Evolutionary conservation across 208 protist genomes (phyloP), one percentile per base, ranked within the genome.

Genomic region (Trypanosoma scelopori): DNA sequence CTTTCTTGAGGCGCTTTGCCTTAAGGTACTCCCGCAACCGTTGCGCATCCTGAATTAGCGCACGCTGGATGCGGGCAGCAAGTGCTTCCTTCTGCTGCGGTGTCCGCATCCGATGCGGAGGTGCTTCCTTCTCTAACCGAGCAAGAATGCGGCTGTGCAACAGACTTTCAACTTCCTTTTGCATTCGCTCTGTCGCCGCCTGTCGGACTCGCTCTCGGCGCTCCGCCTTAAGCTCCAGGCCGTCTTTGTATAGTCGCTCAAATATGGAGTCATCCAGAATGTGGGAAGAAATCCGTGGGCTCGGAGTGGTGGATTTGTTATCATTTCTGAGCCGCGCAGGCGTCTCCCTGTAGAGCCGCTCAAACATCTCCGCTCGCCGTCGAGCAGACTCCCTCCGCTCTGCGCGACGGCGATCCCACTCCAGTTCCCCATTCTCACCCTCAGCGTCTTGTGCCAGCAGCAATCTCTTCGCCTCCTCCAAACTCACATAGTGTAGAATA

Each of bases 391-490:
- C 71, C 30, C 48, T 56, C 1, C 53, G 78, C 58, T 41, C 20
- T 3, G 16, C 28, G 23, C 39, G 58, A 46, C 73, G 73, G 45
- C 63, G 64, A 46, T 76, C 69, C 63, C 80, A 69, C 4, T 69
- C 52, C 32, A 3, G 32, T 9, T 9, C 32, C 32, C 32, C 32
- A 37, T 37, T 3, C 32, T 37, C 9, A 9, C 32, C 32, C 18
- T 73, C 80, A 81, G 78, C 41, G 74, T 75, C 52, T 77, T 88
- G 85, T 5, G 59, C 72, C 23, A 89, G 27, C 32, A 95, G 65
- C 23, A 72, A 70, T 30, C 82, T 66, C 23, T 74, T 76, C n/a
- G 87, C 74, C 20, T 69, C 74, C 42, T 84, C 65, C 16, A 94
- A 74, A 2, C 61, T 74, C 63, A 81, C 60, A 32, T 83, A 82